Base-by-base conservation (phyloP, 768 basidiomycete genomes). In the Leccinum longicurvipes region DNA sequence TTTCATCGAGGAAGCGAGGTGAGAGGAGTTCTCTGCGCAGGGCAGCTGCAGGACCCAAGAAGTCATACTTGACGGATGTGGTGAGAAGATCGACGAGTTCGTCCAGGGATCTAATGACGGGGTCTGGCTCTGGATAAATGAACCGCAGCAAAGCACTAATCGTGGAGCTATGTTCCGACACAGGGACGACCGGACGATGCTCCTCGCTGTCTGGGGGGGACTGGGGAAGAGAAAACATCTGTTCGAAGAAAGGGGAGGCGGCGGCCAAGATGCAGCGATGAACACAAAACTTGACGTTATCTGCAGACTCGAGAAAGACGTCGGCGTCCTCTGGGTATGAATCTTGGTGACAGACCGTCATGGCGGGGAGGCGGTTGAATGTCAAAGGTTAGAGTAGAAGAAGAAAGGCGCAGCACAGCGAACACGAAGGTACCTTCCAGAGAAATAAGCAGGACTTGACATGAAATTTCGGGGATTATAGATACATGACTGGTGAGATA, bases 221-320 rank as follows among this genome's bases (percentile, higher is more conserved):
- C 59, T 87, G 86, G 5, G 87, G 85, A 17, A 89, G 72, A 21
- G 80, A 68, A 63, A 90, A 85, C 84, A 89, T 82, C 53, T 85
- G 80, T 50, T 70, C 66, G 69, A 89, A 91, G 71, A 89, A 85
- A 2, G 83, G 77, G 6, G 88, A 89, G 1, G 85, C 83, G 4
- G 76, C 74, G 10, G 80, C 72, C 47, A 91, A 79, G 57, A 90
- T 78, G 67, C 78, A 80, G 57, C 77, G 76, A 69, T 87, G 87
- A 29, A 83, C 80, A 41, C 73, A 77, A 63, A 89, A 87, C 60
- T 82, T 77, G 50, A 77, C 72, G 6, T 64, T 67, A 50, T 69
- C 63, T 56, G 66, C 66, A 0, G 84, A 80, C 19, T 79, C 73
- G 55, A 87, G 74, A 55, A 81, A 64, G 58, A 82, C 56, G 64